Evolutionary conservation across 2,329 filamentous ascomycete genomes (phyloP).

Genomic region (Sclerotinia glacialis): DNA sequence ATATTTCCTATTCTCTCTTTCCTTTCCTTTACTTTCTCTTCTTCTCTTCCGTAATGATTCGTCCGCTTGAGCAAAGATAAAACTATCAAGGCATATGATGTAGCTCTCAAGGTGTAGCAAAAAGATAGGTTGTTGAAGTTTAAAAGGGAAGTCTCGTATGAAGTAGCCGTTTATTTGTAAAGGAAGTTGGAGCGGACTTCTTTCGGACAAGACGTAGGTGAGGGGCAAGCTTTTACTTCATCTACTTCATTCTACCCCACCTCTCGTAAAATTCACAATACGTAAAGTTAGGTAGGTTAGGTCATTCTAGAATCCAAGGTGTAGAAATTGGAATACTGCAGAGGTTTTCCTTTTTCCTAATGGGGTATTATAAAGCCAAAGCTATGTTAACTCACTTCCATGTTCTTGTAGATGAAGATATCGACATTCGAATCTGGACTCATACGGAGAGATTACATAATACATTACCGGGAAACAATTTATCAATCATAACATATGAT

Average conservation of each 20-base stretch:
- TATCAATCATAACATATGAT: background rate
- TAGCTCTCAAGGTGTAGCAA: conserved; percentile 4
- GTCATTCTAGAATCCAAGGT: too few relatives aligned
- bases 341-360: background rate
- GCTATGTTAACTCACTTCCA: background rate
- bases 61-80: background rate
- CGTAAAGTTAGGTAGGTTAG: too few relatives aligned
- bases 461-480: too few relatives aligned
- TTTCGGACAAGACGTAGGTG: background rate
- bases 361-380: background rate
- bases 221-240: background rate
- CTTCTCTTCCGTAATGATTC: background rate
- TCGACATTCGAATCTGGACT: background rate
- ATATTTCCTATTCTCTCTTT: background rate
- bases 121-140: background rate
- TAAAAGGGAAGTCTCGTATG: background rate
- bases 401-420: too few relatives aligned
- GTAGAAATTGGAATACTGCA: too few relatives aligned
- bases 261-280: background rate
- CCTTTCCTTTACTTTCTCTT: too few relatives aligned
- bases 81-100: background rate
- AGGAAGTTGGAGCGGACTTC: background rate
- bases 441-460: background rate
- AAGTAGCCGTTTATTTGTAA: background rate
- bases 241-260: background rate